Conservation (phyloP, 345 rosid species). For the Pseudoturritis turrita region DNA sequence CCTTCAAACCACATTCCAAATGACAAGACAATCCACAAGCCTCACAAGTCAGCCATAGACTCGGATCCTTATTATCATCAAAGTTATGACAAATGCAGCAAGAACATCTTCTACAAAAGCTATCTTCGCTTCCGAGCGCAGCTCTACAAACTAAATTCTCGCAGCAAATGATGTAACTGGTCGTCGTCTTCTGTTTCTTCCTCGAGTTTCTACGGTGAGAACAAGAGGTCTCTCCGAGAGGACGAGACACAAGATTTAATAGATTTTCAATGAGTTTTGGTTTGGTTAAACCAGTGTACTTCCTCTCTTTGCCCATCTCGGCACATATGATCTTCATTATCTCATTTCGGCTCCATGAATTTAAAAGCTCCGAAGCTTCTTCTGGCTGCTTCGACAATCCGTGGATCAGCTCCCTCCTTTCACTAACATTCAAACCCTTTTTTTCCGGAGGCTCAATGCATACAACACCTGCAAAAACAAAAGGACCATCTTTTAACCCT, state of each 20-base stretch:
- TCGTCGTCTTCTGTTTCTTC: constrained; percentile 68
- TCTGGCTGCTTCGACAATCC: constrained; percentile 60
- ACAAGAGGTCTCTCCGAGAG: constrained; percentile 28
- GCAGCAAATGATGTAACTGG: constrained; percentile 50
- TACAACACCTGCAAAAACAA: constrained; percentile 1
- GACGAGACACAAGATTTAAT: constrained; percentile 63
- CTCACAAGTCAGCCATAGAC: constrained; percentile 83
- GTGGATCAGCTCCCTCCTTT: constrained; percentile 80
- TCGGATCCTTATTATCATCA: constrained; percentile 95
- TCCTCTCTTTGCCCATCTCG: constrained; percentile 99
- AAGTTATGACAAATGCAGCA: constrained; percentile 78
- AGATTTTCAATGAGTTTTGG: constrained; percentile 90
- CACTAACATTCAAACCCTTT: constrained; percentile 49
- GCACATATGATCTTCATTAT: constrained; percentile 85
- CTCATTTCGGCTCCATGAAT: constrained; percentile 93
- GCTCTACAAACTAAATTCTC: constrained; percentile 90
- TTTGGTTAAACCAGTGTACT: constrained; percentile 88
- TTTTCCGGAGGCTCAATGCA: constrained; percentile 4
- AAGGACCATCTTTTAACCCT: neutral
- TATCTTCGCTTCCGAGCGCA: constrained; percentile 48
- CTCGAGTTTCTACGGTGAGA: constrained; percentile 42
- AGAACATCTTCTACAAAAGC: constrained; percentile 85
- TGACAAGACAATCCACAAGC: constrained; percentile 89
- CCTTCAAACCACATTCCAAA: constrained; percentile 77
- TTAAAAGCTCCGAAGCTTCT: constrained; percentile 65